Conservation (phyloP, 2,329 filamentous ascomycete genomes). For the Pseudogymnoascus sp. region DNA sequence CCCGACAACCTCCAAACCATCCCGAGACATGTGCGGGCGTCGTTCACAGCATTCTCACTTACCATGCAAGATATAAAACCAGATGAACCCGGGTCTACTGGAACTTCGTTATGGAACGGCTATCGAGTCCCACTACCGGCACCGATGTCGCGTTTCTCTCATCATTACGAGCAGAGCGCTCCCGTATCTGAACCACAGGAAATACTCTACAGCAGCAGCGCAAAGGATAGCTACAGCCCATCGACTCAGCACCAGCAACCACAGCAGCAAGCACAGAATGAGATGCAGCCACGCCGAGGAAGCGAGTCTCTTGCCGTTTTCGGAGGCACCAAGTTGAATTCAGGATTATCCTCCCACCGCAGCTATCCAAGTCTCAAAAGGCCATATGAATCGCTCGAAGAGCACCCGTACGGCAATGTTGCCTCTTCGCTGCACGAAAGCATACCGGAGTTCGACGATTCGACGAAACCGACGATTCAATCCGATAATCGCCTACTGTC, state of each 20-base stretch:
- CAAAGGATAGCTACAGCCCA: neutral
- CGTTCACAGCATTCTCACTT: slow-evolving; percentile 9
- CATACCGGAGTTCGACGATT: slow-evolving; percentile 21
- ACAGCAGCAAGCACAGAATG: neutral
- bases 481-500: slow-evolving; percentile 30
- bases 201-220: neutral
- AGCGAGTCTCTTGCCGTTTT: slow-evolving; percentile 2
- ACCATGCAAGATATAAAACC: slow-evolving; percentile 11
- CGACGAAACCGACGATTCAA: slow-evolving; percentile 26
- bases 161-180: slow-evolving; percentile 3
- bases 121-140: slow-evolving; percentile 4
- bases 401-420: slow-evolving; percentile 23
- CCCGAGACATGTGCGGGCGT: slow-evolving; percentile 8
- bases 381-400: slow-evolving; percentile 24
- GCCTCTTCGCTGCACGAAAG: slow-evolving; percentile 25
- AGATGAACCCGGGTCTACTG: slow-evolving; percentile 1
- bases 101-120: neutral
- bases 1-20: neutral
- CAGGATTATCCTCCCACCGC: slow-evolving; percentile 23
- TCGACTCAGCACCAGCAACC: neutral
- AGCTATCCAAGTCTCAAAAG: slow-evolving; percentile 30
- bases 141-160: slow-evolving; percentile 1
- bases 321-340: neutral
- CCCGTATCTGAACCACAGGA: neutral
- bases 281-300: neutral